These are phyloP conservation scores for Oryza meyeriana DNA, from an alignment of 176 grass and related monocot genomes.

Conservation along the genomic window DNA sequence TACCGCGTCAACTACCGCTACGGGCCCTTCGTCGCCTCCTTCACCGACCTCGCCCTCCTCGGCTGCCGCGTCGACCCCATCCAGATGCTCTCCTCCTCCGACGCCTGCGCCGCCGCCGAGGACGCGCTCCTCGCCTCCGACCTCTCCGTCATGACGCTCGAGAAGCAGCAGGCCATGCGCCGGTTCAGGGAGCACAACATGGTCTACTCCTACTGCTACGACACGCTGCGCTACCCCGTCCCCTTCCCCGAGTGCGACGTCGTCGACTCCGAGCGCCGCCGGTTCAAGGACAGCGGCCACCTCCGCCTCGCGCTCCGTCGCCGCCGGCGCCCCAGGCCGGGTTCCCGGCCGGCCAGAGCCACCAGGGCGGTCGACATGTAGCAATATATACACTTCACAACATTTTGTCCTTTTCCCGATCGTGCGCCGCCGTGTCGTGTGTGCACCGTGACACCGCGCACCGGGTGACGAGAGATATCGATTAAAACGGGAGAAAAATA, in stretches of 20 bases:
- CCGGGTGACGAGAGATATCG: no score
- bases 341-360: neutral
- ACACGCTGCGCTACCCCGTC: conserved; percentile 53
- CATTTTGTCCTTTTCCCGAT: no score
- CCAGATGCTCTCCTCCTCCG: conserved; percentile 1
- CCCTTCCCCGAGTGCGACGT: conserved; percentile 67
- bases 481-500: no score
- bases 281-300: conserved; percentile 66
- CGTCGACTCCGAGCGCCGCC: conserved; percentile 52
- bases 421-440: no score
- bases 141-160: conserved; percentile 60
- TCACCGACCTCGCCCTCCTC: conserved; percentile 70
- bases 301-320: conserved; percentile 32
- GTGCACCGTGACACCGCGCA: no score
- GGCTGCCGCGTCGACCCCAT: conserved; percentile 62
- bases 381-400: neutral
- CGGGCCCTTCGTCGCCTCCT: conserved; percentile 71
- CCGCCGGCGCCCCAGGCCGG: neutral
- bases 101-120: conserved; percentile 14
- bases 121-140: conserved; percentile 36
- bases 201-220: conserved; percentile 88
- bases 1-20: conserved; percentile 78
- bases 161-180: conserved; percentile 60
- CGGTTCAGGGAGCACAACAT: conserved; percentile 70
- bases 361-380: conserved; percentile 8